phyloP scores from a whole-genome alignment of 768 basidiomycete genomes.

The Trametes gibbosa region DNA sequence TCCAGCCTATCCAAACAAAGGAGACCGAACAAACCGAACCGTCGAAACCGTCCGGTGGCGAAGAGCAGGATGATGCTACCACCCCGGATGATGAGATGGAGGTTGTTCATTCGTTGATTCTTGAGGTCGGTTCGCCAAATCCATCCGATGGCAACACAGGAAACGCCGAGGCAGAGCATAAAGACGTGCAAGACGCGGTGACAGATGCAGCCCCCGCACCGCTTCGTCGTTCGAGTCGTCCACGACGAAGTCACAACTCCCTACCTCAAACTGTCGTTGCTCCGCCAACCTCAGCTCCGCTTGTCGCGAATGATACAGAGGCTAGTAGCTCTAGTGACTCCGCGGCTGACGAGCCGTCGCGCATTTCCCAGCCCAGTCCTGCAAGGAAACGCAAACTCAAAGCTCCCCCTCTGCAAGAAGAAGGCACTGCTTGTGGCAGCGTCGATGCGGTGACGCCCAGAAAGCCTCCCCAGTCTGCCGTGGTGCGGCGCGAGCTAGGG shows the following conservation, averaged over 20 bases:
- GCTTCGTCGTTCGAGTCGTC: conserved; percentile 18
- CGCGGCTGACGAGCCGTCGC: not conserved
- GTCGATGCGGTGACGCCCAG: not conserved
- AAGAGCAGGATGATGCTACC: not conserved
- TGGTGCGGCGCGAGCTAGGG: conserved; percentile 42
- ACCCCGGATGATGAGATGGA: conserved; percentile 15
- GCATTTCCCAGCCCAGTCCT: conserved; percentile 3
- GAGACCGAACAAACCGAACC: not conserved
- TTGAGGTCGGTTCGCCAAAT: not conserved
- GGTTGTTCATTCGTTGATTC: conserved; percentile 5
- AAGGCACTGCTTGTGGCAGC: not conserved
- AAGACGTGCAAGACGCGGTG: not conserved
- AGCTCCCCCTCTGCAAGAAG: not conserved
- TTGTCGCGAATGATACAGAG: not conserved
- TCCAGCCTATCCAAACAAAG: not conserved
- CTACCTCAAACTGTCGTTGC: conserved; percentile 2
- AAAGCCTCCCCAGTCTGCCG: not conserved
- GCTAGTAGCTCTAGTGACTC: not conserved
- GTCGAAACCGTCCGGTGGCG: not conserved
- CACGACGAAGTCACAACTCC: conserved; percentile 13
- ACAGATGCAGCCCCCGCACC: conserved; percentile 4
- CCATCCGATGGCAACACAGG: not conserved
- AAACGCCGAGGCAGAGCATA: not conserved
- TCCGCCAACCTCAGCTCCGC: not conserved
- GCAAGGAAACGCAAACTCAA: conserved; percentile 15